These are phyloP conservation scores for Pulveroboletus sp. DNA, from an alignment of 768 basidiomycete species.

Conservation along the genomic window DNA sequence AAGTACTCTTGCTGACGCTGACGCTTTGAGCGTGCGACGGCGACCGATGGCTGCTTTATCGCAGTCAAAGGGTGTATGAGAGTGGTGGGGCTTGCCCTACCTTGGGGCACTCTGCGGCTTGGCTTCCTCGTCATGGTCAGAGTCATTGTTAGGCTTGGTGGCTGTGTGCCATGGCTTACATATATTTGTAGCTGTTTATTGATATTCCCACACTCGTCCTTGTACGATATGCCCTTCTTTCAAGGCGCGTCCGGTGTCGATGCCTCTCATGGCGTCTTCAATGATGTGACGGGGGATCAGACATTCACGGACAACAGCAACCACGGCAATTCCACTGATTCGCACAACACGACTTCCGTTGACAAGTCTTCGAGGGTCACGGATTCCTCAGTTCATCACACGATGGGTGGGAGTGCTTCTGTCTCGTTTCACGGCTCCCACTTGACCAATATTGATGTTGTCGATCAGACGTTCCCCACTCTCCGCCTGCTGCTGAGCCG, in stretches of 20 bases:
- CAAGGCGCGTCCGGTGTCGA: conserved; percentile 18
- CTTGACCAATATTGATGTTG: not conserved
- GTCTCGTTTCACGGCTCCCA: not conserved
- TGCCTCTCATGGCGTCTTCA: conserved; percentile 15
- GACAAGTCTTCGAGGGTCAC: conserved; percentile 13
- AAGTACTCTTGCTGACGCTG: conserved; percentile 24
- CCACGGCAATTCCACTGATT: conserved; percentile 9
- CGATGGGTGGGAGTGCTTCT: conserved; percentile 14
- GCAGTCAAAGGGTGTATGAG: conserved; percentile 20
- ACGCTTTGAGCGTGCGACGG: conserved; percentile 13
- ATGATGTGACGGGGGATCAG: conserved; percentile 21
- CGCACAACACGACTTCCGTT: conserved; percentile 19
- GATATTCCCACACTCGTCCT: not conserved
- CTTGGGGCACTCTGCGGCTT: conserved; percentile 21
- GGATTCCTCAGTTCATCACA: conserved; percentile 24
- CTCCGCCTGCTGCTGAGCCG: conserved; percentile 2
- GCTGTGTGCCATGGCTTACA: not conserved
- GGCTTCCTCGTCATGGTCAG: conserved; percentile 20
- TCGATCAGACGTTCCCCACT: not conserved
- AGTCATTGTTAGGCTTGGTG: not conserved
- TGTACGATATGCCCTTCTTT: conserved; percentile 22
- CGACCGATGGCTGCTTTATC: conserved; percentile 22
- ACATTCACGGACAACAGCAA: conserved; percentile 17
- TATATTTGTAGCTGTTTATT: conserved; percentile 4
- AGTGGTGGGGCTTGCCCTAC: conserved; percentile 27